These are phyloP conservation scores for Allodekkera sacchari DNA, from an alignment of 805 yeast species.

Conservation along the genomic window DNA sequence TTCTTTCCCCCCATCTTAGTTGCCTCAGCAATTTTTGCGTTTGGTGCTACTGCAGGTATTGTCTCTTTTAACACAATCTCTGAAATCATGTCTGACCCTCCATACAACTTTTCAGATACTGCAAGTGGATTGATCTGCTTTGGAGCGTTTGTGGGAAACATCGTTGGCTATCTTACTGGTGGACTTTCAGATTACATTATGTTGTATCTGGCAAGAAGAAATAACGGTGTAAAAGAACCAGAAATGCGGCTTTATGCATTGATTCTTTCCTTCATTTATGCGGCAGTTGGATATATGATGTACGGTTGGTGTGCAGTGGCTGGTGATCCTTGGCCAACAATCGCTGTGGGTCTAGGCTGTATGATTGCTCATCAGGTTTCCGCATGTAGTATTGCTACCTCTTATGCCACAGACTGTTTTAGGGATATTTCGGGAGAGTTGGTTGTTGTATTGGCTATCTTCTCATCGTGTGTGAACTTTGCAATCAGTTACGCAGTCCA, in stretches of 20 bases:
- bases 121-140: constrained; percentile 32
- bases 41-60: too few relatives aligned
- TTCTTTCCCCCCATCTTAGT: too few relatives aligned
- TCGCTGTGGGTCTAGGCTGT: constrained; percentile 8
- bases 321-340: constrained; percentile 7
- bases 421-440: too few relatives aligned
- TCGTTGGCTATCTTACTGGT: constrained; percentile 34
- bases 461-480: constrained; percentile 9
- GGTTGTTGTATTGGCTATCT: too few relatives aligned
- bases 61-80: constrained; percentile 17
- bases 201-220: constrained; percentile 29
- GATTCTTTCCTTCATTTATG: constrained; percentile 21
- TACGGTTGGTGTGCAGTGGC: constrained; percentile 11
- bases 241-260: constrained; percentile 35
- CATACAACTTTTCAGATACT: constrained; percentile 28
- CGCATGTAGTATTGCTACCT: too few relatives aligned
- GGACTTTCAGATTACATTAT: constrained; percentile 25
- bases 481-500: constrained; percentile 10
- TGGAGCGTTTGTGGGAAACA: constrained; percentile 30
- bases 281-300: constrained; percentile 10
- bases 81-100: constrained; percentile 23
- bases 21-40: too few relatives aligned
- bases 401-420: too few relatives aligned
- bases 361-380: constrained; percentile 11
- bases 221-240: constrained; percentile 35